Base-by-base conservation (phyloP, 1,284 basidiomycete species). In the Ustanciosporium gigantosporum region DNA sequence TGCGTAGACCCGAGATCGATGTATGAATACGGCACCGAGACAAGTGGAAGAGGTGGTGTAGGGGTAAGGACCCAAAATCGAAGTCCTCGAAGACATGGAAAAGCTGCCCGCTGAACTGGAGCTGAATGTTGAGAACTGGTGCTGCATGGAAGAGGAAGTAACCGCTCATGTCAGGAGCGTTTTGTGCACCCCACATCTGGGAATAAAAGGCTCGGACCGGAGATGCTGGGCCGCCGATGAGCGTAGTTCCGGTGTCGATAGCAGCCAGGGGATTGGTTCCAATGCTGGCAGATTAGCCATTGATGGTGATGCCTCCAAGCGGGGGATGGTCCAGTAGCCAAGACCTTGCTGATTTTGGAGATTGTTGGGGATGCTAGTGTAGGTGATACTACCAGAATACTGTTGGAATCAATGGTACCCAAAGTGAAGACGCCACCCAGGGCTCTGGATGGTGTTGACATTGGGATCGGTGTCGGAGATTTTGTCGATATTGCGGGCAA, bases 21-120 rank as follows among this genome's bases (percentile, higher is more conserved):
- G 41, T 82, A n/a, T 82, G 75, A 96, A 97, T 79, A 97, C 85
- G 0, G 89, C 87, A 40, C 92, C 92, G 36, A 95, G 81, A 76
- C 94, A 97, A 9, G 42, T 52, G 14, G 31, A 25, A 15, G 64
- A 65, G 31, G 56, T 47, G 44, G 56, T 59, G 79, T 79, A 45
- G 74, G 78, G 41, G 80, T 80, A 72, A 38, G 78, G 68, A 3
- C 89, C 89, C n/a, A 20, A 91, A 81, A 71, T 84, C 82, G 81
- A 97, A 92, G 79, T 96, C 91, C 8, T 81, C 83, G 13, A 87
- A 80, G 36, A 98, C 86, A 19, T 78, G 78, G 87, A 89, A 94
- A 36, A 77, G 80, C 23, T 86, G 84, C 5, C 88, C 88, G 14
- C 74, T 90, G 72, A 95, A 97, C 0, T 84, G 83, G 46, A 98